Conservation (phyloP, 441 rosid species). For the Biscutella laevigata region DNA sequence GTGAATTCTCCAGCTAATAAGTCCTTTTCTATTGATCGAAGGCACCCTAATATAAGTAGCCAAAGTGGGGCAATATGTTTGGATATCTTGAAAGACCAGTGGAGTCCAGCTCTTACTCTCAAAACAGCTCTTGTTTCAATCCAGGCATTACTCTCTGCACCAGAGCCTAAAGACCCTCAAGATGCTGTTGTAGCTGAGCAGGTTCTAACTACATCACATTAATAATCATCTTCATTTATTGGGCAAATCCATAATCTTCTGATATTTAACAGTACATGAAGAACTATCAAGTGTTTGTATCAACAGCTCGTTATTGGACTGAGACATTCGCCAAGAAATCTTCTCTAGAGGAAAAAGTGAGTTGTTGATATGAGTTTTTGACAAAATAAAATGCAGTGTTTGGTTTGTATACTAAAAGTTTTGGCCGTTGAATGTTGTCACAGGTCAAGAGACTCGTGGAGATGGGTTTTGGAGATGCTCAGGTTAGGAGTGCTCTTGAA, state of each 20-base stretch:
- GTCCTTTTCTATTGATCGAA: slow-evolving; percentile 12
- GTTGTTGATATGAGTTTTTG: not conserved
- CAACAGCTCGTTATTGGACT: slow-evolving; percentile 97
- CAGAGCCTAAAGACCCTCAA: slow-evolving; percentile 93
- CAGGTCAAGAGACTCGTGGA: slow-evolving; percentile 83
- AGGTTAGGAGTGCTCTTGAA: slow-evolving; percentile 70
- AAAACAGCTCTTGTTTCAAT: slow-evolving; percentile 94
- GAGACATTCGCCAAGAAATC: slow-evolving; percentile 81
- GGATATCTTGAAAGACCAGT: slow-evolving; percentile 90
- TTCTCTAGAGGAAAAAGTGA: slow-evolving; percentile 77
- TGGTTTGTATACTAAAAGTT: not conserved
- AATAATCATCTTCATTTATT: not conserved
- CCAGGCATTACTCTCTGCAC: slow-evolving; percentile 88
- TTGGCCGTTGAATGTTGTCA: not conserved
- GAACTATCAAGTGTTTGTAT: slow-evolving; percentile 71
- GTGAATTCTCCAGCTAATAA: no score
- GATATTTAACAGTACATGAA: slow-evolving; percentile 60
- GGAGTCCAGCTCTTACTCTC: slow-evolving; percentile 98
- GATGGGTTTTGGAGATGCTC: slow-evolving; percentile 80
- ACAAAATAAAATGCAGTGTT: not conserved
- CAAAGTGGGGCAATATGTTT: slow-evolving; percentile 97
- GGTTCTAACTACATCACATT: slow-evolving; percentile 31
- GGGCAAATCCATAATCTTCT: not conserved
- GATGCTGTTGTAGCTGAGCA: slow-evolving; percentile 99
- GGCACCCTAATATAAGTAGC: slow-evolving; percentile 99